A percentile compares a stretch with the other conserved stretches of the same genome.
Evolutionary conservation across 2,329 filamentous ascomycete species (phyloP).

Genomic region (Ceratocystis cubensis): DNA sequence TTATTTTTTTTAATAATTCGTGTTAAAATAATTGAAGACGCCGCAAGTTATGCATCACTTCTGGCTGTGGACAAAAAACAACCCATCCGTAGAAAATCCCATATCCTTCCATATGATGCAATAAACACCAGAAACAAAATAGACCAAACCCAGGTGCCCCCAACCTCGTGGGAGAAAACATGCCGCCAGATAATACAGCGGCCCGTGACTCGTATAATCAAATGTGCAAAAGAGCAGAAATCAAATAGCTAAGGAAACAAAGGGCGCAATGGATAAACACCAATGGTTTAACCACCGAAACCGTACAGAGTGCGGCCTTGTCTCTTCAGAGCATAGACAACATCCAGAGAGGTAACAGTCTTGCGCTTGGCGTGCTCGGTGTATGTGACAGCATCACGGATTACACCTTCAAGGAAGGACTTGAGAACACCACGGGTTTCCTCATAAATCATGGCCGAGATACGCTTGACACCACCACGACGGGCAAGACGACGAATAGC

Average conservation of each 20-base stretch:
- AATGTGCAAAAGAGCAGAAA: constrained; percentile 13
- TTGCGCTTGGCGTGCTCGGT: constrained; percentile 72
- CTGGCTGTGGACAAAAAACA: constrained; percentile 18
- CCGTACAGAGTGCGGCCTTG: constrained; percentile 71
- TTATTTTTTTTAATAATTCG: neutral
- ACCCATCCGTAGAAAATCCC: constrained; percentile 28
- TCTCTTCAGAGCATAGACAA: constrained; percentile 56
- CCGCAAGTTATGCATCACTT: constrained; percentile 20
- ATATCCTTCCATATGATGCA: constrained; percentile 34
- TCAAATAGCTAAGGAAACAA: constrained; percentile 17
- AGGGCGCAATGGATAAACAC: constrained; percentile 21
- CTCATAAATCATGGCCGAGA: constrained; percentile 84
- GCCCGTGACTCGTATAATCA: constrained; percentile 24
- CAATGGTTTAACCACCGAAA: constrained; percentile 62
- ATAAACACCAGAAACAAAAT: constrained; percentile 32
- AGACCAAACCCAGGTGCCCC: constrained; percentile 28
- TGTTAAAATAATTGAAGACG: constrained; percentile 17
- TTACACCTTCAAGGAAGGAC: constrained; percentile 66
- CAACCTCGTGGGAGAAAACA: constrained; percentile 21
- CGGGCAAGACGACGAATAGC: constrained; percentile 96
- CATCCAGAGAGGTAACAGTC: constrained; percentile 60
- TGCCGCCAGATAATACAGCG: constrained; percentile 16
- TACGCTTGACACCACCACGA: constrained; percentile 99
- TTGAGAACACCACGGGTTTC: constrained; percentile 67
- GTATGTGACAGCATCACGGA: constrained; percentile 66